phyloP scores from a whole-genome alignment of 345 rosid species.

The Syzygium aromaticum region DNA sequence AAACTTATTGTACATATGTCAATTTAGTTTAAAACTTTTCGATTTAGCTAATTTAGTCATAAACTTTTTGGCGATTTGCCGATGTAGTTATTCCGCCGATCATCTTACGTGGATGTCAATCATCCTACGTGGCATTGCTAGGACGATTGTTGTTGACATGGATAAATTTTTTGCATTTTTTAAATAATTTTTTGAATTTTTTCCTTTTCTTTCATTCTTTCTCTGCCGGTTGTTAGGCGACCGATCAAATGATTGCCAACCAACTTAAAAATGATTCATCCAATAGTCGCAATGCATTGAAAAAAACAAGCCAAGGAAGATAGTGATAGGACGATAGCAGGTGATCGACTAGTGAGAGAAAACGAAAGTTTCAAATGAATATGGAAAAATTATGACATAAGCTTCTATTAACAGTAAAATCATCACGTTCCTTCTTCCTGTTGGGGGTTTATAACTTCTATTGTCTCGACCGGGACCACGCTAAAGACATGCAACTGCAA shows the following conservation, averaged over 20 bases:
- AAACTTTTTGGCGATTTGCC: not conserved
- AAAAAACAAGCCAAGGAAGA: not conserved
- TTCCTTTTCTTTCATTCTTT: not conserved
- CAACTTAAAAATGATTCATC: not conserved
- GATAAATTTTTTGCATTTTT: not conserved
- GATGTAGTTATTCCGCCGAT: fast-evolving
- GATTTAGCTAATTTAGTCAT: not conserved
- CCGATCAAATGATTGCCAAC: not conserved
- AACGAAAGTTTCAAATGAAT: not conserved
- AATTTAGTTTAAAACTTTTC: not conserved
- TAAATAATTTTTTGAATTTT: not conserved
- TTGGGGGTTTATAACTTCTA: not conserved
- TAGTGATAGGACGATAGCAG: not conserved
- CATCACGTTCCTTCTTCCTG: not conserved
- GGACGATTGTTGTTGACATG: not conserved
- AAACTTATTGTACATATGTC: not conserved
- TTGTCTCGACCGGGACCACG: not conserved
- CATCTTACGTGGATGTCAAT: fast-evolving
- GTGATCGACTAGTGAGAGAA: not conserved
- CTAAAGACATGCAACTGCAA: not conserved
- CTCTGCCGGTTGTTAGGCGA: fast-evolving
- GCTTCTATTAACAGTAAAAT: not conserved
- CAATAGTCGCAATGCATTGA: not conserved
- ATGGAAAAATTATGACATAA: not conserved
- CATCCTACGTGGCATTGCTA: fast-evolving